Conservation (phyloP, 2,329 filamentous ascomycete genomes). For the Paraphaeosphaeria minitans region DNA sequence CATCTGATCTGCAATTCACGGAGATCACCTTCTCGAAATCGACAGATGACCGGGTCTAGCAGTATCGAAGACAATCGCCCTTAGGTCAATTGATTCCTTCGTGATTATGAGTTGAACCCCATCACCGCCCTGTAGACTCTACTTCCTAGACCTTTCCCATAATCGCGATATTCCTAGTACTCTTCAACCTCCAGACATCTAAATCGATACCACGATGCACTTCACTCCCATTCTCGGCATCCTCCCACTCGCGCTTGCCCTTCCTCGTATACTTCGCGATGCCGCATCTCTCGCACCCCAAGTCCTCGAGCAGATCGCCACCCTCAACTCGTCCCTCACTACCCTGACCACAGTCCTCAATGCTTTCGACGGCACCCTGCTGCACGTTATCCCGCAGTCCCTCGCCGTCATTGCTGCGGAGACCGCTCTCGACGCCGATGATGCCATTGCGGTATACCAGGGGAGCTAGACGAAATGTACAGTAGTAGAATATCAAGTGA, state of each 20-base stretch:
- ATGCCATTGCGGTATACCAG: constrained; percentile 25
- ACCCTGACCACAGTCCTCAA: constrained; percentile 27
- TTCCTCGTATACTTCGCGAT: neutral
- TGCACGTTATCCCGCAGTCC: constrained; percentile 26
- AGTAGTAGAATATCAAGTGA: neutral
- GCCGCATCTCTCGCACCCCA: constrained; percentile 13
- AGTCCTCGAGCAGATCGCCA: constrained; percentile 21
- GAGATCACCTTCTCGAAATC: neutral
- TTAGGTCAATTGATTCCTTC: neutral
- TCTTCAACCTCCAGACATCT: neutral
- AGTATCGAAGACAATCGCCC: neutral
- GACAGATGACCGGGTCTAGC: neutral
- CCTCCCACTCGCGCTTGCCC: neutral
- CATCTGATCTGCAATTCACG: neutral
- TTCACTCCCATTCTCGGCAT: neutral
- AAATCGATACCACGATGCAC: neutral
- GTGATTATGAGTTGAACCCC: neutral
- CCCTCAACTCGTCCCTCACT: constrained; percentile 21
- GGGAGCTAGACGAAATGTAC: constrained; percentile 1
- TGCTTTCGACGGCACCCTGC: constrained; percentile 25
- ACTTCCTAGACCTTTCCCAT: neutral
- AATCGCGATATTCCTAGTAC: neutral
- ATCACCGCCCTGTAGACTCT: neutral
- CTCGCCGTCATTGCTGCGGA: constrained; percentile 24
- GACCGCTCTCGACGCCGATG: constrained; percentile 24